Conservation (phyloP, 2,329 filamentous ascomycete genomes). For the Aureobasidium sp. region DNA sequence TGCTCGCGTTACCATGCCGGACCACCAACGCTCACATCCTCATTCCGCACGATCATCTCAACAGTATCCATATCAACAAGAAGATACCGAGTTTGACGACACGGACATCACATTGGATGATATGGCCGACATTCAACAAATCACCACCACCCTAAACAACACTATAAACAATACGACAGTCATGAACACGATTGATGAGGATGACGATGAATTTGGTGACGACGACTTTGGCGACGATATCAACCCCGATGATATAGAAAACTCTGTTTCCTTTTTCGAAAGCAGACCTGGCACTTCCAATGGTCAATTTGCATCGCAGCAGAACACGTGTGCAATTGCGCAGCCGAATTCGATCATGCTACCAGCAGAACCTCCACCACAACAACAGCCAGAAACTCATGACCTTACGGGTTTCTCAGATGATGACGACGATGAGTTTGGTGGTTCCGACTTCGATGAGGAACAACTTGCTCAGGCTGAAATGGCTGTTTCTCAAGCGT, state of each 20-base stretch:
- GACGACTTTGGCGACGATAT: slow-evolving; percentile 44
- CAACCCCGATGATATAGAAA: slow-evolving; percentile 51
- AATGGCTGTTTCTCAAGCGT: slow-evolving; percentile 63
- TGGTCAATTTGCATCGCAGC: background rate
- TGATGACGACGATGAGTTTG: slow-evolving; percentile 62
- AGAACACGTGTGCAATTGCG: background rate
- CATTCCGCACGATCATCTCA: slow-evolving; percentile 2
- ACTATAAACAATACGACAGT: background rate
- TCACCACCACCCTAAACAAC: background rate
- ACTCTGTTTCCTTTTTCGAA: slow-evolving; percentile 24
- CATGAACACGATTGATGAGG: slow-evolving; percentile 20
- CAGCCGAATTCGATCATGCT: background rate
- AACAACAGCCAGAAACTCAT: background rate
- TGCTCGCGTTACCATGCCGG: background rate
- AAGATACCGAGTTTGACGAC: slow-evolving; percentile 12
- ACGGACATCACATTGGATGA: slow-evolving; percentile 9
- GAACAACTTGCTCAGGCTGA: slow-evolving; percentile 62
- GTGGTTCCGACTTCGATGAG: slow-evolving; percentile 62
- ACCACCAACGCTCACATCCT: background rate
- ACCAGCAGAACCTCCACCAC: background rate
- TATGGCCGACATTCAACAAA: background rate
- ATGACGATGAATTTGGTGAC: slow-evolving; percentile 40
- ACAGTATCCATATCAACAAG: slow-evolving; percentile 14
- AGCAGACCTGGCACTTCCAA: slow-evolving; percentile 12
- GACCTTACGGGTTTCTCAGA: slow-evolving; percentile 14